Percentiles rank a stretch among this genome's conserved stretches.
Conservation (phyloP, 768 basidiomycete species). For the Boletales sp. region DNA sequence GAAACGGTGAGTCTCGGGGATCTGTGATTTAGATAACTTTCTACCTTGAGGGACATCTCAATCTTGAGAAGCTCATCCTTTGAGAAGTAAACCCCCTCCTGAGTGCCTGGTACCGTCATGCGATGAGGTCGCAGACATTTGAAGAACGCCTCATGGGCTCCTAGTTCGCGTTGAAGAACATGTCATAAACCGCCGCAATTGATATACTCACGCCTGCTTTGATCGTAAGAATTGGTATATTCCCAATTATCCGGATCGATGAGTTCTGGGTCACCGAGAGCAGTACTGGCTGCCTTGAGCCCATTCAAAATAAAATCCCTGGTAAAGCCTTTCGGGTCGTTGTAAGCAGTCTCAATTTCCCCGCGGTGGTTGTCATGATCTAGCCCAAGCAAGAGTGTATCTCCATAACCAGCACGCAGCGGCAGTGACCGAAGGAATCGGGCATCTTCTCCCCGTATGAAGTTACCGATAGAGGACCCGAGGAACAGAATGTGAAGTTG, state of each 20-base stretch:
- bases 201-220: constrained; percentile 40
- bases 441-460: constrained; percentile 62
- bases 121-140: constrained; percentile 60
- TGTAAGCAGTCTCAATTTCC: constrained; percentile 83
- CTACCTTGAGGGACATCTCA: constrained; percentile 85
- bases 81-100: constrained; percentile 49
- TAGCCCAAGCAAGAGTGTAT: constrained; percentile 87
- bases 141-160: constrained; percentile 83
- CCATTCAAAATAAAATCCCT: constrained; percentile 85
- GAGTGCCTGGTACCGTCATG: constrained; percentile 46
- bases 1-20: not conserved
- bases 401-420: constrained; percentile 65
- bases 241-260: constrained; percentile 73
- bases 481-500: constrained; percentile 87
- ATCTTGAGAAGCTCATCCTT: constrained; percentile 79
- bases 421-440: constrained; percentile 78
- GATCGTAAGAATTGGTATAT: constrained; percentile 61
- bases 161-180: constrained; percentile 33
- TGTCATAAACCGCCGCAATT: not conserved
- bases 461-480: constrained; percentile 92
- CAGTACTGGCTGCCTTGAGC: constrained; percentile 60
- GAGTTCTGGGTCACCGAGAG: constrained; percentile 61
- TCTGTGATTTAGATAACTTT: not conserved
- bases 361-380: constrained; percentile 74
- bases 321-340: constrained; percentile 74